Conservation (phyloP, 768 basidiomycete species). For the Paxillus ammoniavirescens region DNA sequence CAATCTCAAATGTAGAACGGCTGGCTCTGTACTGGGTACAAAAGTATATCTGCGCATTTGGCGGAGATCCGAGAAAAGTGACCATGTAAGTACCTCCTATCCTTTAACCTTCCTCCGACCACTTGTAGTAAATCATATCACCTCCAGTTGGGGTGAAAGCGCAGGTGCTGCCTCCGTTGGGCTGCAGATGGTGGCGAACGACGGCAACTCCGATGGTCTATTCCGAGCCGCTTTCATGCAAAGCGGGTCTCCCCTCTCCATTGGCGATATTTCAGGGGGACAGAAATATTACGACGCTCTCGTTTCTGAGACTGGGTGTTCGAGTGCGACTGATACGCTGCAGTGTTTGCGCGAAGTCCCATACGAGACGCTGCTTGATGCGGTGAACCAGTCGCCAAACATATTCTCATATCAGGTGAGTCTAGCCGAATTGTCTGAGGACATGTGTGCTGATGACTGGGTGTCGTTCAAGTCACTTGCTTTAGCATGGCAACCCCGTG, state of each 20-base stretch:
- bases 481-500: no score
- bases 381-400: constrained; percentile 31
- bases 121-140: background rate
- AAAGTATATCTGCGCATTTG: constrained; percentile 55
- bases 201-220: constrained; percentile 20
- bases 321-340: constrained; percentile 22
- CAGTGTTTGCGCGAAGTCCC: constrained; percentile 34
- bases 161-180: constrained; percentile 37
- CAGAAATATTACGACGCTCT: constrained; percentile 32
- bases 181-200: constrained; percentile 29
- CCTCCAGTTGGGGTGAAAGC: constrained; percentile 31
- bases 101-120: no score
- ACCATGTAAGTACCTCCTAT: constrained; percentile 16
- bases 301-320: constrained; percentile 30
- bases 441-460: no score
- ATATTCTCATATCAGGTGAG: constrained; percentile 33
- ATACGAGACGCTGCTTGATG: constrained; percentile 27
- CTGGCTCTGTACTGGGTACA: constrained; percentile 55
- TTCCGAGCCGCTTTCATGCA: constrained; percentile 37
- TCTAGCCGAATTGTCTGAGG: background rate
- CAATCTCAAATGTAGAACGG: constrained; percentile 18
- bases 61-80: constrained; percentile 51
- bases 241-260: constrained; percentile 35
- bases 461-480: no score
- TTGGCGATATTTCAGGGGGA: constrained; percentile 18